phyloP scores from a whole-genome alignment of 2,329 filamentous ascomycete species.

The Venturia aucupariae region DNA sequence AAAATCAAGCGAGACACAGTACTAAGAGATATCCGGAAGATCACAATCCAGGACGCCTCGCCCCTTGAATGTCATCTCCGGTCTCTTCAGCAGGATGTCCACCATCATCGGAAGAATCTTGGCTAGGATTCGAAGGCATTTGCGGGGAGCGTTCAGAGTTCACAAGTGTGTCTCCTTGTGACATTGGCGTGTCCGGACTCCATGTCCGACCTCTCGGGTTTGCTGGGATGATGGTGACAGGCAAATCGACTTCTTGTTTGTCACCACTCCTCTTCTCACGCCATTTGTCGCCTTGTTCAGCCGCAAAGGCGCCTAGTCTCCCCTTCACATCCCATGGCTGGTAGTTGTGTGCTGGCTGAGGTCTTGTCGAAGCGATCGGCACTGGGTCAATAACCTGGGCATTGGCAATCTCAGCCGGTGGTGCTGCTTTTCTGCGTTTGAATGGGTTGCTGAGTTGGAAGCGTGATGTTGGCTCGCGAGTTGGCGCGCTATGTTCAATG shows the following conservation, averaged over 20 bases:
- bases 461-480: background rate
- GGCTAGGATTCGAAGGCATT: background rate
- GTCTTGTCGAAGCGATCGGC: constrained; percentile 19
- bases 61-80: background rate
- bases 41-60: background rate
- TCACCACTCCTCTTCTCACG: constrained; percentile 27
- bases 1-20: background rate
- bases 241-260: constrained; percentile 35
- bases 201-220: constrained; percentile 47
- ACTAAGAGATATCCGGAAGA: background rate
- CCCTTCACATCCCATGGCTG: constrained; percentile 36
- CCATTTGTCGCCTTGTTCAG: constrained; percentile 38
- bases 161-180: background rate
- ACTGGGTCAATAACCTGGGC: constrained; percentile 42
- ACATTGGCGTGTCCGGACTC: constrained; percentile 33
- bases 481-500: background rate
- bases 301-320: constrained; percentile 39
- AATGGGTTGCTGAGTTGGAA: constrained; percentile 45
- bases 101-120: background rate
- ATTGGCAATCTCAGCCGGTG: constrained; percentile 50
- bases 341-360: constrained; percentile 34
- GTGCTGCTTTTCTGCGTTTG: constrained; percentile 46
- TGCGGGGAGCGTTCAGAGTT: background rate
- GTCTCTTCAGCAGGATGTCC: background rate
- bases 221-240: constrained; percentile 53